Base-by-base conservation (phyloP, 2,329 filamentous ascomycete species). In the Seiridium cupressi region DNA sequence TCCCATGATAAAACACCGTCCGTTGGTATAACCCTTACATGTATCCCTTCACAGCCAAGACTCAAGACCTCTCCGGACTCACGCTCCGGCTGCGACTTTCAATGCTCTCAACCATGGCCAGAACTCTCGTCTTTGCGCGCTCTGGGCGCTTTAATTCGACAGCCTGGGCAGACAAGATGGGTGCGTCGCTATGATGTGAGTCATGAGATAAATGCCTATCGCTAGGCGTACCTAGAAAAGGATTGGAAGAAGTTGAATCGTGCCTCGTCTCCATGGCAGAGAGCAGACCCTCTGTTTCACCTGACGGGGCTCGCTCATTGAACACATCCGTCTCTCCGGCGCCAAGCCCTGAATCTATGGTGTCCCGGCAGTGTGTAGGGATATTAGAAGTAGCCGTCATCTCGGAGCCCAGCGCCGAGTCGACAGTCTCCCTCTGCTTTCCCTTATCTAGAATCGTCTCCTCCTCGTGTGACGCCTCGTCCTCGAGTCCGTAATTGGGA, bases 31-130 rank as follows among this genome's bases (percentile, higher is more conserved):
- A 13, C 34, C 49, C 5, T 18, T 35, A 38, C 49, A 35, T 35
- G 31, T 35, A 18, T 31, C 6, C 8, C 46, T 6, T 53, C 11
- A n/a, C 32, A 8, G 8, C 34, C 11, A 38, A 38, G 3, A 18
- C 35, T 57, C 26, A 59, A 35, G 57, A 57, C 31, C 57, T 47
- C 2, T 67, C 63, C 5, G 69, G 79, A 73, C 80, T 84, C 4
- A 65, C 69, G 32, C 76, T 75, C 47, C 76, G 73, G 62, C 78
- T 82, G 58, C 72, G 70, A 40, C 70, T 77, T 76, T 87, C 84
- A 61, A 86, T 77, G 61, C 73, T 79, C 66, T 86, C 77, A 44
- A 87, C 82, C 82, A 87, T 84, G 51, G 78, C 76, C 51, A 84
- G 69, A 35, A 87, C 84, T 42, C 77, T 70, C 11, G 79, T 79